phyloP scores from a whole-genome alignment of 2,329 filamentous ascomycete species.

The Elsinoe australis region DNA sequence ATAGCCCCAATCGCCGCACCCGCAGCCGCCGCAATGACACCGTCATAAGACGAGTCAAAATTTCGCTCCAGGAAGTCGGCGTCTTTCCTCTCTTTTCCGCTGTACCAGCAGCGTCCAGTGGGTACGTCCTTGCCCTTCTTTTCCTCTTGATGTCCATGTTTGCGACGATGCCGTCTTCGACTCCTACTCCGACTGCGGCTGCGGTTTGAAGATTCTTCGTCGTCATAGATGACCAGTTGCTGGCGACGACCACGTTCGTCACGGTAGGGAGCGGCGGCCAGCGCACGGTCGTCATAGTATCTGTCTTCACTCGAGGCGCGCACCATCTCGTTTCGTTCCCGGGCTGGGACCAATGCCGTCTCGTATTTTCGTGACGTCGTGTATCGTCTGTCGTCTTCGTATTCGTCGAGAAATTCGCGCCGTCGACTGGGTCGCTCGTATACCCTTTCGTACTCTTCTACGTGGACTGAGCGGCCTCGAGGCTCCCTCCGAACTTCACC shows the following conservation, averaged over 20 bases:
- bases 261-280: constrained; percentile 7
- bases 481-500: background rate
- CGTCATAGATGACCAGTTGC: constrained; percentile 9
- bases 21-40: constrained; percentile 22
- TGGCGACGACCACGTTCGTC: background rate
- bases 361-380: background rate
- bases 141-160: background rate
- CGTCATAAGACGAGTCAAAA: constrained; percentile 24
- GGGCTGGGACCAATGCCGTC: background rate
- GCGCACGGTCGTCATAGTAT: background rate
- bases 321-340: background rate
- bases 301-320: background rate
- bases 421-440: background rate
- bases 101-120: constrained; percentile 20
- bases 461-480: background rate
- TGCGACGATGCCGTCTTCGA: background rate
- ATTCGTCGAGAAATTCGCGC: background rate
- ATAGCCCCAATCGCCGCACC: constrained; percentile 24
- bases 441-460: constrained; percentile 1
- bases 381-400: constrained; percentile 2
- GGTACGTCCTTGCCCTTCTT: constrained; percentile 17
- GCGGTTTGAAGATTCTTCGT: constrained; percentile 2
- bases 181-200: background rate
- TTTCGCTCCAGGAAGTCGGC: constrained; percentile 22
- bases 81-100: constrained; percentile 20